Evolutionary conservation across 2,329 filamentous ascomycete genomes (phyloP).

Genomic region (Pseudocercospora fuligena): DNA sequence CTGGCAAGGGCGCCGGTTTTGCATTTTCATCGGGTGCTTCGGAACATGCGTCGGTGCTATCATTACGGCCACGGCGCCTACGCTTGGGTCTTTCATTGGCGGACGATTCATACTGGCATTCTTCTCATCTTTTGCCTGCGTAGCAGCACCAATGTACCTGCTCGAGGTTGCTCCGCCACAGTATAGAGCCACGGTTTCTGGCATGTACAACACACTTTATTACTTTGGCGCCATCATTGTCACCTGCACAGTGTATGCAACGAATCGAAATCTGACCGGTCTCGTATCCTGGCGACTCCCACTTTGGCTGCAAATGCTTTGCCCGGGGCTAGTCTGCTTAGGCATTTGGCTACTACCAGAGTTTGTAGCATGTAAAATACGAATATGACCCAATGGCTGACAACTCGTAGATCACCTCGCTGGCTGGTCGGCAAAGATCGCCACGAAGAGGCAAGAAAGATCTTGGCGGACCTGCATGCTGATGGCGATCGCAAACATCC

Average conservation of each 20-base stretch:
- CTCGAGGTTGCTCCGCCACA: slow-evolving; percentile 39
- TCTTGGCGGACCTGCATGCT: background rate
- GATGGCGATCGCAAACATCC: background rate
- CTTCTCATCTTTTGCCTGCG: slow-evolving; percentile 21
- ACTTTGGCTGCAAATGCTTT: background rate
- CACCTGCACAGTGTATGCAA: background rate
- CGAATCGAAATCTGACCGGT: background rate
- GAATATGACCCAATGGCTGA: background rate
- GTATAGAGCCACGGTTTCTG: slow-evolving; percentile 38
- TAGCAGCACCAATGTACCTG: slow-evolving; percentile 23
- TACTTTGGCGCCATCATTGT: slow-evolving; percentile 34
- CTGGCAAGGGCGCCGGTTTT: slow-evolving; percentile 50
- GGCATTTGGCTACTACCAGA: background rate
- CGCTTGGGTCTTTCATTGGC: slow-evolving; percentile 35
- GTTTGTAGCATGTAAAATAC: background rate
- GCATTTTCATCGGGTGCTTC: slow-evolving; percentile 49
- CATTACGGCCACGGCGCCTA: slow-evolving; percentile 33
- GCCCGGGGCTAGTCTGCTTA: background rate
- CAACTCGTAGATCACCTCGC: background rate
- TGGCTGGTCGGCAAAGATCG: slow-evolving; percentile 1
- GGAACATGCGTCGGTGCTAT: slow-evolving; percentile 33
- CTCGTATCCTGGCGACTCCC: background rate
- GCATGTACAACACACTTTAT: slow-evolving; percentile 41
- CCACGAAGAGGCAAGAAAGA: background rate
- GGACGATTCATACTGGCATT: slow-evolving; percentile 36